Evolutionary conservation across 768 basidiomycete genomes (phyloP), one percentile per base, ranked within the genome.

Genomic region (Boletellus sp.): DNA sequence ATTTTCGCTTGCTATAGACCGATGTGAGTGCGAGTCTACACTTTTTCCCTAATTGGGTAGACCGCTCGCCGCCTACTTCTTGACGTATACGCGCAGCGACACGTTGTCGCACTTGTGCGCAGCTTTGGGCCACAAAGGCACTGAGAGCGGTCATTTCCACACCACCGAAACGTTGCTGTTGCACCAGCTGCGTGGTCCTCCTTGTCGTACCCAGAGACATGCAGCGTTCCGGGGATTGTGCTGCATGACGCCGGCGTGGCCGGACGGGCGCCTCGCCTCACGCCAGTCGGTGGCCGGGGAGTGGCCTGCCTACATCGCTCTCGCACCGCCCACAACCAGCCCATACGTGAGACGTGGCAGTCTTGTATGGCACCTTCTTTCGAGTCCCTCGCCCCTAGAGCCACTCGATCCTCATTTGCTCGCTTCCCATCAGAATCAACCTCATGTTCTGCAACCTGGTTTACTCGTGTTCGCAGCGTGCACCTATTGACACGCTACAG

Each of bases 401-500:
- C 63, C 65, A 68, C 65, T 54, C 52, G 64, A 66, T 70, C 64
- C 66, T 68, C 66, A 68, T 68, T 70, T 70, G 53, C 53, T 60
- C 64, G 54, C 54, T 66, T 50, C 58, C 55, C 66, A 68, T 68
- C 66, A 68, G 54, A 64, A 70, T 52, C 53, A 32, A 61, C 66
- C 68, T 69, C 68, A 68, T 68, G 66, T 44, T 53, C n/a, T 66
- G 58, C 66, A 68, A 52, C 68, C 68, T 66, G 66, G 65, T 62
- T 60, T 53, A 68, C 66, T 68, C 66, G 66, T 68, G 66, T 68
- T 62, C 57, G 48, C 59, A 58, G 66, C 66, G 55, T 68, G 68
- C 54, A 52, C 57, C 23, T 16, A 36, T 61, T 63, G 61, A 58
- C 54, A 67, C 50, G 60, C 52, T 61, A 56, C 56, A 52, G 51